Evolutionary conservation across 805 yeast genomes (phyloP).

Genomic region (Yamadazyma ubonensis): DNA sequence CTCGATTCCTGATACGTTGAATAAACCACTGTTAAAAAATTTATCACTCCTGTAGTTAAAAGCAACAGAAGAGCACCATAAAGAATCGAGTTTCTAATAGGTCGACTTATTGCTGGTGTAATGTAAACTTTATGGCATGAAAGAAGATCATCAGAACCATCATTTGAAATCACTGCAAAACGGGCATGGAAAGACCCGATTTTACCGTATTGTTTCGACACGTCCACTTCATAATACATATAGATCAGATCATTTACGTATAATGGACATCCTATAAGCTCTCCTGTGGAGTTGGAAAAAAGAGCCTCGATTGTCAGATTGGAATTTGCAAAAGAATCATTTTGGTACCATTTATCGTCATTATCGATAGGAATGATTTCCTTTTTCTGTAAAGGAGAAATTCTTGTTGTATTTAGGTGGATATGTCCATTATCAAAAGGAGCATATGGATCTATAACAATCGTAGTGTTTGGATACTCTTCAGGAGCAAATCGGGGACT

Average conservation of each 20-base stretch:
- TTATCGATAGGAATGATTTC: neutral
- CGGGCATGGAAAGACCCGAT: conserved; percentile 47
- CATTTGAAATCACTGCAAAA: conserved; percentile 43
- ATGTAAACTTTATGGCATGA: conserved; percentile 50
- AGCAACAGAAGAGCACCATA: conserved; percentile 39
- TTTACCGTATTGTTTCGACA: conserved; percentile 35
- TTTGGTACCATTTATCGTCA: neutral
- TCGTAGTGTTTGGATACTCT: conserved; percentile 3
- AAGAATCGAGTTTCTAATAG: conserved; percentile 35
- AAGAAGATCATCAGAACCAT: conserved; percentile 31
- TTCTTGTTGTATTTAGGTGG: too few relatives aligned
- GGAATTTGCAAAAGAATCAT: conserved; percentile 11
- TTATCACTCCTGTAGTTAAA: conserved; percentile 39
- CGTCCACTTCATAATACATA: conserved; percentile 38
- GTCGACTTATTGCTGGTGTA: conserved; percentile 43
- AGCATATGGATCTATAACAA: conserved; percentile 11
- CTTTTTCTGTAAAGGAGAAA: too few relatives aligned
- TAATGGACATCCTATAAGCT: conserved; percentile 33
- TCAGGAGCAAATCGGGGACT: conserved; percentile 27
- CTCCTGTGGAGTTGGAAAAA: conserved; percentile 27
- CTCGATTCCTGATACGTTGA: conserved; percentile 61
- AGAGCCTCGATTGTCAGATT: conserved; percentile 21
- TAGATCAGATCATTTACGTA: conserved; percentile 37
- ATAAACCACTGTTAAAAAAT: conserved; percentile 40
- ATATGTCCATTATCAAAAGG: conserved; percentile 6